Percentiles rank a stretch among this genome's conserved stretches.
Conservation (phyloP, 2,329 filamentous ascomycete species). For the Cercospora berteroae region DNA sequence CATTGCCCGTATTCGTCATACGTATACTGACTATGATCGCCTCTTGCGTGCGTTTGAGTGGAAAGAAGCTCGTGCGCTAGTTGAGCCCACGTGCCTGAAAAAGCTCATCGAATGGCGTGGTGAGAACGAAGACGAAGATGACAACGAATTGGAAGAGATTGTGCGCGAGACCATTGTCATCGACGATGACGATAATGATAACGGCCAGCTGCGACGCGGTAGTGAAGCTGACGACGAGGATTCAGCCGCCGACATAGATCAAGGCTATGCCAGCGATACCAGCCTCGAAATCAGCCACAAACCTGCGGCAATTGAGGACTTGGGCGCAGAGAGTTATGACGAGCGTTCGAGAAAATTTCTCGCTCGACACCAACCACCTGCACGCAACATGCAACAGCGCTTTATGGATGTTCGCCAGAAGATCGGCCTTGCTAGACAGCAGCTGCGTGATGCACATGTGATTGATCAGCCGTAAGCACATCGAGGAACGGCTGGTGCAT, state of each 20-base stretch:
- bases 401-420: constrained; percentile 23
- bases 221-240: constrained; percentile 28
- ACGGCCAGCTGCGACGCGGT: neutral
- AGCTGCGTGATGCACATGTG: constrained; percentile 20
- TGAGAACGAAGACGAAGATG: constrained; percentile 51
- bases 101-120: constrained; percentile 63
- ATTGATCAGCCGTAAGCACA: constrained; percentile 13
- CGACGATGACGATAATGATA: constrained; percentile 58
- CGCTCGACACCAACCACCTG: constrained; percentile 21
- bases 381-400: constrained; percentile 17
- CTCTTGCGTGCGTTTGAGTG: constrained; percentile 54
- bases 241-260: constrained; percentile 19
- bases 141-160: constrained; percentile 57
- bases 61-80: constrained; percentile 53
- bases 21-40: constrained; percentile 62
- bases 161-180: constrained; percentile 64
- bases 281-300: constrained; percentile 34
- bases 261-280: constrained; percentile 30
- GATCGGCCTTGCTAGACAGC: constrained; percentile 24
- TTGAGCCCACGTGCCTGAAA: constrained; percentile 56
- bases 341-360: constrained; percentile 26
- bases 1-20: constrained; percentile 61
- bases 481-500: neutral
- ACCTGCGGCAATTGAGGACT: constrained; percentile 29
- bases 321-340: constrained; percentile 32